A percentile compares a stretch with the other conserved stretches of the same genome.
phyloP scores from a whole-genome alignment of 2,329 filamentous ascomycete species.

The Diplodia corticola region DNA sequence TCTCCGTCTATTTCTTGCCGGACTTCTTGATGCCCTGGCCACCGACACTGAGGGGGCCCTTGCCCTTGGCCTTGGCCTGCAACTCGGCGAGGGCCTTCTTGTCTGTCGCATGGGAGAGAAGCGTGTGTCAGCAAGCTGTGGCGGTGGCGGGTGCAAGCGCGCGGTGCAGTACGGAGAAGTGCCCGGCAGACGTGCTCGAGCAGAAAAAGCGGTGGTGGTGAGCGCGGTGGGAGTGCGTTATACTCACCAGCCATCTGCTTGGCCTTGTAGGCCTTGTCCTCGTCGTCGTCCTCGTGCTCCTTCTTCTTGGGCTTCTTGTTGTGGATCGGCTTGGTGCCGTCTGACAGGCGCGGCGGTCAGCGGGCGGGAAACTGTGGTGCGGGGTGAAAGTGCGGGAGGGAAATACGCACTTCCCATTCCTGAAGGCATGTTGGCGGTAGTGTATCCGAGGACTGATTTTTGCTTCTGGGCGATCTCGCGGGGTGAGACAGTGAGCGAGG shows the following conservation, averaged over 20 bases:
- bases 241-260: conserved; percentile 80
- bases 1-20: conserved; percentile 75
- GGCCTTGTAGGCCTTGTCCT: conserved; percentile 77
- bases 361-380: conserved; percentile 8
- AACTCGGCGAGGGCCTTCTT: conserved; percentile 66
- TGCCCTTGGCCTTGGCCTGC: conserved; percentile 78
- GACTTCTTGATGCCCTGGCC: conserved; percentile 95
- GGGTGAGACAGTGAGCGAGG: conserved; percentile 15
- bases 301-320: conserved; percentile 83
- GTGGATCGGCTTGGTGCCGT: conserved; percentile 57
- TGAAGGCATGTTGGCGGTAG: conserved; percentile 48
- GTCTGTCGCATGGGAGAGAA: conserved; percentile 37
- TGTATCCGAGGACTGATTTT: conserved; percentile 26
- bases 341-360: conserved; percentile 36
- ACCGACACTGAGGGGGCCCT: conserved; percentile 84
- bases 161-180: not conserved
- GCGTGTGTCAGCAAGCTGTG: not conserved
- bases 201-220: not conserved
- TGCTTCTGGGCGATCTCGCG: not conserved
- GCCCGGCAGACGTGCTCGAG: conserved; percentile 17
- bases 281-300: conserved; percentile 81
- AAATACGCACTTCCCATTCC: conserved; percentile 49
- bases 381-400: not conserved
- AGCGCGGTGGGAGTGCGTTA: not conserved
- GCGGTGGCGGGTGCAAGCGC: not conserved